Base-by-base conservation (phyloP, 2,329 filamentous ascomycete species). In the Alternaria brassicae region DNA sequence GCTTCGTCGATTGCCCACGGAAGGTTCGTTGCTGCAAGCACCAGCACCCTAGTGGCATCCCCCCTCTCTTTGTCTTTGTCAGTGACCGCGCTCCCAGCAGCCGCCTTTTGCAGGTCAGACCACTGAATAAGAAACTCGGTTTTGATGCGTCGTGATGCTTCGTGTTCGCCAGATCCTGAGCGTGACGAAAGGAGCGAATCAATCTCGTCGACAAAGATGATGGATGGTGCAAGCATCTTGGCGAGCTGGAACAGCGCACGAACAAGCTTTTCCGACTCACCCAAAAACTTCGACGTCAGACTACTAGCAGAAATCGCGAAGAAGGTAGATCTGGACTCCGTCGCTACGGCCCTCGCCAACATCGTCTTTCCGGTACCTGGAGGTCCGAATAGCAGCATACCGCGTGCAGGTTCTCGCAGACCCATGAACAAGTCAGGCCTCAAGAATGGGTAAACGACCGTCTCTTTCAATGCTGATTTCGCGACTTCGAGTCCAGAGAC, bases 311-410 rank as follows among this genome's bases (percentile, higher is more conserved):
- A 97, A 56, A 99, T 97, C 13, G 93, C 96, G 80, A 99, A 98
- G 79, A 98, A 99, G 0, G 96, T 96, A 10, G 92, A 96, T 70
- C 89, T 90, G 2, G 92, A 96, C 77, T 99, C 95, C 0, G 95
- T 98, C 1, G 95, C 95, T 0, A 98, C 94, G 8, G 92, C 93
- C 64, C 95, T 87, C 9, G 95, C 95, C 36, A 99, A 83, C 95
- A 99, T 99, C 0, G 95, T 99, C 79, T 99, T 99, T 52, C 95
- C 95, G 0, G 95, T 99, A n/a, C 95, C 95, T 0, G 95, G 95
- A 1, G 95, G 95, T 0, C 95, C 95, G 73, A 99, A 99, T 1
- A 99, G 84, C 1, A 99, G 84, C 92, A 99, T 98, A 6, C 95
- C 95, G 58, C 93, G 85, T 13, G 95, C 94, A 19, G 95, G 95